Evolutionary conservation across 768 basidiomycete species (phyloP).

Genomic region (Collybia sp.): DNA sequence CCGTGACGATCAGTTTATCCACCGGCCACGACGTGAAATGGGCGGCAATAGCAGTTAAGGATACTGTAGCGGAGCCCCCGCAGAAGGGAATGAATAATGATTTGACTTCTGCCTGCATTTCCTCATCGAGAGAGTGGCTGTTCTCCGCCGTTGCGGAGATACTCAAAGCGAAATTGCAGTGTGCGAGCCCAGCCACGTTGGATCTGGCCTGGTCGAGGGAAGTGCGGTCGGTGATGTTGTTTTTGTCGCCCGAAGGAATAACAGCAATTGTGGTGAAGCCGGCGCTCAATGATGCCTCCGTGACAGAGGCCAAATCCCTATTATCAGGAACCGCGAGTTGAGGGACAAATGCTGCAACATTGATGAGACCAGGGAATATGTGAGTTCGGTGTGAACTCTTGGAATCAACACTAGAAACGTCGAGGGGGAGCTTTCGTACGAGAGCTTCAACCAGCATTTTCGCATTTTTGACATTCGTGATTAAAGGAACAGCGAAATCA

Average conservation of each 20-base stretch:
- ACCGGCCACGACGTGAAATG: constrained; percentile 89
- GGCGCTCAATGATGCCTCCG: constrained; percentile 79
- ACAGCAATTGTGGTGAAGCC: constrained; percentile 88
- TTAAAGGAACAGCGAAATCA: constrained; percentile 94
- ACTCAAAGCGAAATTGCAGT: constrained; percentile 86
- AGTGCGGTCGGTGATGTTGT: constrained; percentile 59
- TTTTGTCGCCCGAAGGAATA: constrained; percentile 62
- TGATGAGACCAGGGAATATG: constrained; percentile 88
- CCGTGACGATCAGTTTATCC: constrained; percentile 92
- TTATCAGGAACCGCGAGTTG: constrained; percentile 49
- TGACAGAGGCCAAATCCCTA: constrained; percentile 60
- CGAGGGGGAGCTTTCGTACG: constrained; percentile 83
- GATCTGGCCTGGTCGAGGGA: constrained; percentile 67
- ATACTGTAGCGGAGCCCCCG: constrained; percentile 37
- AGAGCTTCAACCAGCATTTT: constrained; percentile 94
- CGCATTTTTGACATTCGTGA: constrained; percentile 98
- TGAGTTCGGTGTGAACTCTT: constrained; percentile 92
- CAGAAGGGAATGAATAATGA: constrained; percentile 84
- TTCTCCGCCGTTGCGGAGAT: constrained; percentile 74
- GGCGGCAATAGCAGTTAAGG: constrained; percentile 72
- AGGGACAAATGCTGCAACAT: constrained; percentile 85
- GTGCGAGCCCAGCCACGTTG: constrained; percentile 59
- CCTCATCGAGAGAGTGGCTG: constrained; percentile 60
- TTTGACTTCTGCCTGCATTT: constrained; percentile 74
- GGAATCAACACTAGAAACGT: constrained; percentile 87